A percentile compares a stretch with the other conserved stretches of the same genome.
Conservation (phyloP, 192 early-diverging fungal genomes). For the Coemansia sp. region DNA sequence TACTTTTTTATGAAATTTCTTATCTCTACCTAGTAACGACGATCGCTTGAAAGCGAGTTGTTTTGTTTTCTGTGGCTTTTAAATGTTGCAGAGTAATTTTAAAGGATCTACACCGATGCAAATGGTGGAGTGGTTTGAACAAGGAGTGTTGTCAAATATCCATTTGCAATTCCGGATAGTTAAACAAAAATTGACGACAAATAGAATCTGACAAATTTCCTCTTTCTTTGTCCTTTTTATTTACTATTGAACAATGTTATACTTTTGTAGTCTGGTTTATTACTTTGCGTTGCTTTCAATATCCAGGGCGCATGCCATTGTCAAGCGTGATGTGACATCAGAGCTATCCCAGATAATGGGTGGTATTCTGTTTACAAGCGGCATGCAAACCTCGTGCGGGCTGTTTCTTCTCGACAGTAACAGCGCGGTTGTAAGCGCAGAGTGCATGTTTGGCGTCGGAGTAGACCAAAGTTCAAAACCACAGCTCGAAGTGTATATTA, state of each 20-base stretch:
- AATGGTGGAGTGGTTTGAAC: too few species aligned
- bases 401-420: constrained; percentile 10
- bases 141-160: too few species aligned
- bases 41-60: too few species aligned
- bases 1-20: neutral
- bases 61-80: too few species aligned
- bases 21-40: too few species aligned
- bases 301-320: neutral
- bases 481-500: constrained; percentile 16
- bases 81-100: too few species aligned
- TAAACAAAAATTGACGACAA: too few species aligned
- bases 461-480: constrained; percentile 4
- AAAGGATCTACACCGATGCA: too few species aligned
- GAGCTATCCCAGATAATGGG: neutral
- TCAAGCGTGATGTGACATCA: neutral
- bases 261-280: neutral
- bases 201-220: too few species aligned
- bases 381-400: constrained; percentile 15
- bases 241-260: neutral
- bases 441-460: constrained; percentile 3
- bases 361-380: constrained; percentile 14
- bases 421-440: constrained; percentile 7
- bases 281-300: neutral
- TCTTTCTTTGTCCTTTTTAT: neutral
- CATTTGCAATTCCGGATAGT: too few species aligned